Percentiles rank a stretch among this genome's conserved stretches.
phyloP scores from a whole-genome alignment of 1,284 basidiomycete genomes.

The Apiotrichum montevideense region DNA sequence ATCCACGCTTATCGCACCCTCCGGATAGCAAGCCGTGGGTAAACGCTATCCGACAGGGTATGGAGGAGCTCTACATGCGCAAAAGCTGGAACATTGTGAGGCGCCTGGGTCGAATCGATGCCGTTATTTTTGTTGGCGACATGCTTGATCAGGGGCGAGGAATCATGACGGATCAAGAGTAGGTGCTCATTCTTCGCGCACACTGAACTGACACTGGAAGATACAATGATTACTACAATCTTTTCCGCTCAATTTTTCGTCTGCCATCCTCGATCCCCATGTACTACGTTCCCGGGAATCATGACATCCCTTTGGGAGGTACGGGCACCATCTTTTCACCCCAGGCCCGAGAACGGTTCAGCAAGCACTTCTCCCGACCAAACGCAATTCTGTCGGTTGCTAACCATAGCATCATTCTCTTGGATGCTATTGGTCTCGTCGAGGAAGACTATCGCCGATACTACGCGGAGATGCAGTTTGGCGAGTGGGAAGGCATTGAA shows the following conservation, averaged over 20 bases:
- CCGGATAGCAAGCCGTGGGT: conserved; percentile 36
- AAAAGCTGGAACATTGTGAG: conserved; percentile 66
- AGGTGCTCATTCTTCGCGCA: conserved; percentile 37
- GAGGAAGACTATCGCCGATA: conserved; percentile 69
- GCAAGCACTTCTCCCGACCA: conserved; percentile 48
- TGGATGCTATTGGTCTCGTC: conserved; percentile 68
- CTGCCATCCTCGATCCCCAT: conserved; percentile 45
- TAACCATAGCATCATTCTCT: conserved; percentile 65
- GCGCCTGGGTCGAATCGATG: conserved; percentile 57
- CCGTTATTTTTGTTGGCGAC: conserved; percentile 73
- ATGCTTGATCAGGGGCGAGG: conserved; percentile 66
- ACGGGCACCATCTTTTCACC: conserved; percentile 51
- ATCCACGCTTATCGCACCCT: conserved; percentile 51
- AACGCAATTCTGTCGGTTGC: conserved; percentile 50
- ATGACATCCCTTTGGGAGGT: conserved; percentile 67
- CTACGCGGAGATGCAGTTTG: conserved; percentile 50
- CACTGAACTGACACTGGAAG: conserved; percentile 41
- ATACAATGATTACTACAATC: conserved; percentile 56
- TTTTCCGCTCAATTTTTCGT: conserved; percentile 61
- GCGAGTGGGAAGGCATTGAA: conserved; percentile 56
- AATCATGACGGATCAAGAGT: conserved; percentile 60
- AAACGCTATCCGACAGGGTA: conserved; percentile 51
- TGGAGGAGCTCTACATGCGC: conserved; percentile 63
- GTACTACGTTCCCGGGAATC: conserved; percentile 76
- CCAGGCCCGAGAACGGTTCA: conserved; percentile 59